Conservation (phyloP, 2,329 filamentous ascomycete genomes). For the Madurella fahalii region DNA sequence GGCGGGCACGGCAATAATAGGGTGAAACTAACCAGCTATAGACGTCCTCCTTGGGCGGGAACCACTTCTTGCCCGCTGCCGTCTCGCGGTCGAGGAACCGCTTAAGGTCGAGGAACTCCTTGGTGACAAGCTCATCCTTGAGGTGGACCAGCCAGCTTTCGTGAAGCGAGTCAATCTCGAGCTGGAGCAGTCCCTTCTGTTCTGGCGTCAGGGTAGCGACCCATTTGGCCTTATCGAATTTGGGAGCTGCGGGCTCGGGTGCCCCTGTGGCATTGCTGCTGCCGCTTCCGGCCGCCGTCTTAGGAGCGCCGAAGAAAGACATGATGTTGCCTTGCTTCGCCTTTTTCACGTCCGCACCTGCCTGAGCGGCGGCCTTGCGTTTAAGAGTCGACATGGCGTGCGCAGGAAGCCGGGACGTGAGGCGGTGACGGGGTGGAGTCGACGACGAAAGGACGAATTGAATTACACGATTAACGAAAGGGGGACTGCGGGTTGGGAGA, state of each 20-base stretch:
- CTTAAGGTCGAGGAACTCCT: constrained; percentile 84
- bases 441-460: constrained; percentile 3
- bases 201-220: constrained; percentile 72
- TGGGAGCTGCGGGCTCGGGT: constrained; percentile 37
- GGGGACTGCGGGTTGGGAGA: neutral
- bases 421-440: constrained; percentile 7
- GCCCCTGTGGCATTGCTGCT: constrained; percentile 19
- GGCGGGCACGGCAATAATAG: neutral
- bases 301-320: constrained; percentile 79
- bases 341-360: constrained; percentile 59
- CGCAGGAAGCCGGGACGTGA: neutral
- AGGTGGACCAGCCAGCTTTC: constrained; percentile 87
- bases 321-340: constrained; percentile 72
- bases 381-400: constrained; percentile 55
- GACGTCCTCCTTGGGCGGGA: constrained; percentile 81
- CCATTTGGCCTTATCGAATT: constrained; percentile 90
- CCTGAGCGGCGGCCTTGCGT: constrained; percentile 56
- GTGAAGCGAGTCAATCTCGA: constrained; percentile 90
- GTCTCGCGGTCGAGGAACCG: constrained; percentile 78
- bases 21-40: constrained; percentile 77
- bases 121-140: constrained; percentile 76
- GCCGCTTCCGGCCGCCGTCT: constrained; percentile 33
- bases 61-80: constrained; percentile 69
- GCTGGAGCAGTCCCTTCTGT: constrained; percentile 73
- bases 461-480: neutral